Evolutionary conservation across 768 basidiomycete species (phyloP).

Genomic region (Mycena filopes): DNA sequence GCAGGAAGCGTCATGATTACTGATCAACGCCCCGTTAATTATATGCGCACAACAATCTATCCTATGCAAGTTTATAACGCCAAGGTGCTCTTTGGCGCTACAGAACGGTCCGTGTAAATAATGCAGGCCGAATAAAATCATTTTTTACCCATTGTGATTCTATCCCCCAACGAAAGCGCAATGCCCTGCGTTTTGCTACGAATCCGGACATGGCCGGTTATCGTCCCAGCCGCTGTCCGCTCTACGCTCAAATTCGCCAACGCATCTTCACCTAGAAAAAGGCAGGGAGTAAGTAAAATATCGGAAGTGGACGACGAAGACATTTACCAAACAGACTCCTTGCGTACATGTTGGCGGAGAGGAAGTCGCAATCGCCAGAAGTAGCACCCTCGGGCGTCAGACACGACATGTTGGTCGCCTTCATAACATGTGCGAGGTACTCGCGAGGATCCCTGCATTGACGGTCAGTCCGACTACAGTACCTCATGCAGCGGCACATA

Average conservation of each 20-base stretch:
- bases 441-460: conserved; percentile 78
- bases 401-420: conserved; percentile 97
- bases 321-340: conserved; percentile 89
- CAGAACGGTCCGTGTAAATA: not conserved
- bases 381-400: conserved; percentile 95
- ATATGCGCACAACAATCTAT: conserved; percentile 13
- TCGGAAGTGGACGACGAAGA: not conserved
- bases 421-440: conserved; percentile 95
- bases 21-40: not conserved
- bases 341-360: conserved; percentile 97
- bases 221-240: conserved; percentile 79
- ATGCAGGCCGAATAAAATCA: not conserved
- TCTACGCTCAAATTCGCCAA: conserved; percentile 95
- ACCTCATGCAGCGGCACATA: conserved; percentile 58
- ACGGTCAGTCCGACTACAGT: conserved; percentile 12
- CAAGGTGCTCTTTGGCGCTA: conserved; percentile 32
- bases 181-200: conserved; percentile 98
- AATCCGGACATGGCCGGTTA: conserved; percentile 95
- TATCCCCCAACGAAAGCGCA: conserved; percentile 92
- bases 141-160: conserved; percentile 73
- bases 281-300: not conserved
- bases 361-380: conserved; percentile 96
- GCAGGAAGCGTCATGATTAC: conserved; percentile 54
- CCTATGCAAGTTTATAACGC: conserved; percentile 21
- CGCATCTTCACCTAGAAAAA: conserved; percentile 85